Base-by-base conservation (phyloP, 2,329 filamentous ascomycete species). In the Monilinia fructicola region DNA sequence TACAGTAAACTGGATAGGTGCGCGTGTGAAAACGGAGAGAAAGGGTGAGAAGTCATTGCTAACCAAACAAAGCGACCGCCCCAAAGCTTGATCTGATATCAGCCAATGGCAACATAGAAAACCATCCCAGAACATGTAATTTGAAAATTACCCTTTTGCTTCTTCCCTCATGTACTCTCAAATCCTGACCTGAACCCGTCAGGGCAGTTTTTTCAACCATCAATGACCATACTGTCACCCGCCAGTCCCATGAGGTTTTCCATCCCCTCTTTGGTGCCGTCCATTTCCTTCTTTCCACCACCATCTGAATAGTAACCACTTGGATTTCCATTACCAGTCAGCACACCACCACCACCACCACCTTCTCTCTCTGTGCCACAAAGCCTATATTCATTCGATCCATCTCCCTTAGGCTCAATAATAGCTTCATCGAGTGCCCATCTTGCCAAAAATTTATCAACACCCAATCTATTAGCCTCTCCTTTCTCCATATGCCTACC, bases 401-500 rank as follows among this genome's bases (percentile, higher is more conserved):
- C 85, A 64, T 84, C 82, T 21, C 81, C 82, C 66, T 81, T 82
- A 10, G 79, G 78, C 71, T 88, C 84, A 67, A 90, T 88, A 70
- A 90, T 89, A 9, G 81, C 81, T 72, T 89, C 85, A 0, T 86
- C 84, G 26, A 89, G 77, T 5, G 87, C 86, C 86, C 87, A 90
- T 67, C 84, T 79, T 0, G 85, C 83, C 54, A 90, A 76, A 50
- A 87, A 76, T 1, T 77, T 76, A 70, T 89, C 87, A 6, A 88
- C 84, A 0, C 83, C 84, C 23, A 89, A 79, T 31, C 80, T 77
- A 31, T 80, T 78, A 4, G 84, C 86, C 69, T 89, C 86, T 9
- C 85, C 85, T 70, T 88, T 89, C 77, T 97, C 93, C 82, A 96
- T 90, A 76, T 98, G 94, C 56, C 90, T 84, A 0, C 93, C 93